Evolutionary conservation across 2,329 filamentous ascomycete species (phyloP).

Genomic region (Sporothrix mexicana): DNA sequence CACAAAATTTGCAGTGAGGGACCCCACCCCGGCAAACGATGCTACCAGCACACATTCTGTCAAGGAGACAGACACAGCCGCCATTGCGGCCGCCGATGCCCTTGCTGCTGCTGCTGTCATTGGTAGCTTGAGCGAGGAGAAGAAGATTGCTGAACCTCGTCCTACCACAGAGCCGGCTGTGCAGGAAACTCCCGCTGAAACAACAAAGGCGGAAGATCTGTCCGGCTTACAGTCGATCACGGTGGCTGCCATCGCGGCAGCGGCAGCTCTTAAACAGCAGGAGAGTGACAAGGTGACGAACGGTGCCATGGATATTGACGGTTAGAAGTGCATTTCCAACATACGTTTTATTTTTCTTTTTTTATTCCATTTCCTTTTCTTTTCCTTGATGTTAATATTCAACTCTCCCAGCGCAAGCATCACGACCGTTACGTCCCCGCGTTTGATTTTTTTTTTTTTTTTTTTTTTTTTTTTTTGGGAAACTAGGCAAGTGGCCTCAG

Average conservation of each 20-base stretch:
- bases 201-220: conserved; percentile 5
- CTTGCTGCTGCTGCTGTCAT: conserved; percentile 11
- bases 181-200: background rate
- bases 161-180: background rate
- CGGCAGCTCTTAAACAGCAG: conserved; percentile 13
- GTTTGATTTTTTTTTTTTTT: background rate
- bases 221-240: conserved; percentile 28
- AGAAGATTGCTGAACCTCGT: background rate
- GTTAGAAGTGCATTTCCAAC: conserved; percentile 28
- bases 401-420: conserved; percentile 30
- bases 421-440: conserved; percentile 34
- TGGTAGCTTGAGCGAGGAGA: background rate
- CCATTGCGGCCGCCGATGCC: background rate
- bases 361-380: background rate
- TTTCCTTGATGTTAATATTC: conserved; percentile 5
- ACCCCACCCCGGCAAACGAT: background rate
- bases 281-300: background rate
- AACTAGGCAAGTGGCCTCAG: background rate
- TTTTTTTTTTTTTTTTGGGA: background rate
- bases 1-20: background rate
- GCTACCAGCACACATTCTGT: background rate
- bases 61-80: background rate
- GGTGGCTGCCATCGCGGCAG: conserved; percentile 28
- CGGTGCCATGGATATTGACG: conserved; percentile 34
- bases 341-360: conserved; percentile 8